Percentiles rank a stretch among this genome's conserved stretches.
phyloP scores from a whole-genome alignment of 139 green algal species.

The Coccomyxa sp. region DNA sequence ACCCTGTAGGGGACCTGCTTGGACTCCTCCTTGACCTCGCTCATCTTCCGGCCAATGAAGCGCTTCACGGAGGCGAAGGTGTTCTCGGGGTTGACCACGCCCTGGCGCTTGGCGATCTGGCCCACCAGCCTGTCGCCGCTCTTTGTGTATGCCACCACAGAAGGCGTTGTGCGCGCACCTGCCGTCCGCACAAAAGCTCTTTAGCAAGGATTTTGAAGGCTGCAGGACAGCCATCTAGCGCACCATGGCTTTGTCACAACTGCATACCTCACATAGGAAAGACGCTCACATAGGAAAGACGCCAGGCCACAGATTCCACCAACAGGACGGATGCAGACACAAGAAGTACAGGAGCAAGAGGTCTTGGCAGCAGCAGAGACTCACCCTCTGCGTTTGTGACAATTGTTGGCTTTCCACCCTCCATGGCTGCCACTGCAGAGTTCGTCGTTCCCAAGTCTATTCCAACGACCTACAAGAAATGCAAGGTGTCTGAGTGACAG shows the following conservation, averaged over 20 bases:
- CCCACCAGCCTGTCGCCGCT: conserved; percentile 92
- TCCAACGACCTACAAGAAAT: conserved; percentile 57
- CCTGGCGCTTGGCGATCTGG: conserved; percentile 99
- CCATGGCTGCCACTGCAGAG: conserved; percentile 88
- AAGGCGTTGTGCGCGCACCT: conserved; percentile 88
- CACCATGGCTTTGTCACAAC: too few species aligned
- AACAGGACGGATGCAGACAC: background rate
- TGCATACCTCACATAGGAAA: too few species aligned
- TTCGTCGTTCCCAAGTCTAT: conserved; percentile 78
- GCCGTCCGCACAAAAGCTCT: too few species aligned
- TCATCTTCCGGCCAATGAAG: conserved; percentile 94
- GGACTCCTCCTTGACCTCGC: conserved; percentile 87
- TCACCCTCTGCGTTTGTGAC: conserved; percentile 97
- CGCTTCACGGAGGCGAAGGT: conserved; percentile 99
- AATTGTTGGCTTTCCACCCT: conserved; percentile 94
- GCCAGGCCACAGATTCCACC: background rate
- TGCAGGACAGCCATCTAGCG: background rate
- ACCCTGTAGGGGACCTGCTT: conserved; percentile 91
- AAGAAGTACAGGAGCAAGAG: background rate
- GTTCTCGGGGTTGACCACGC: conserved; percentile 98
- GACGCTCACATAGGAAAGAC: background rate
- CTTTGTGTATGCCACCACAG: conserved; percentile 96
- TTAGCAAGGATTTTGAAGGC: background rate
- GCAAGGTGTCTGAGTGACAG: too few species aligned
- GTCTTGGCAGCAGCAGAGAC: too few species aligned